Evolutionary conservation across 306 rosid species (phyloP), one percentile per base, ranked within the genome.

Genomic region (Heteromeles arbutifolia): DNA sequence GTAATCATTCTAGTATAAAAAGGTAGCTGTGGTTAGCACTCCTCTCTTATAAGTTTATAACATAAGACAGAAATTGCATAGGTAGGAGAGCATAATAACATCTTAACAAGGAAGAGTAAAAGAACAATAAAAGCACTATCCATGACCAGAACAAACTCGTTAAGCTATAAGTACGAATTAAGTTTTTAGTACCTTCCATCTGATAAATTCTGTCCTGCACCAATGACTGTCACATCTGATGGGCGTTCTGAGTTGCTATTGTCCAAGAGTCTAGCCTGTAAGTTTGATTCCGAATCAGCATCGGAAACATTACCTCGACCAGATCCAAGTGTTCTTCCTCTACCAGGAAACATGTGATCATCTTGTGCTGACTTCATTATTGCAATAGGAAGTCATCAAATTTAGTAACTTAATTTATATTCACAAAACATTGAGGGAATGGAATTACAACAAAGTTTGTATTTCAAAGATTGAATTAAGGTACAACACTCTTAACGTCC

Each of bases 241-340:
- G 82, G 80, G 53, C 25, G 88, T 68, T 78, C 78, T 57, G 83
- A 84, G 82, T 82, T 79, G 66, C 80, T 80, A 79, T 81, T 74
- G 65, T 89, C 97, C 87, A 95, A 76, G 58, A 95, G 95, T 78
- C 99, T 85, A 79, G 85, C 90, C 83, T 92, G 99, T 72, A 95
- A 88, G 79, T 89, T 89, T 84, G 92, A 89, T 74, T 92, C 97
- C 14, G 89, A 79, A 83, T 81, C 61, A 71, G 53, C 79, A 79
- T 71, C 86, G 71, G 92, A 79, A 82, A 75, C 79, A 48, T 25
- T 78, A 82, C 80, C 86, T 78, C 74, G 92, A 80, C 22, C 74
- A 70, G 89, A 57, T 74, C 89, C 82, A 43, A 92, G 96, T n/a
- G 93, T 67, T 87, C 97, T 95, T 84, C 87, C 97, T 74, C 67